Evolutionary conservation across 2,329 filamentous ascomycete genomes (phyloP), one percentile per base, ranked within the genome.

Genomic region (Ophiocordyceps robertsii): DNA sequence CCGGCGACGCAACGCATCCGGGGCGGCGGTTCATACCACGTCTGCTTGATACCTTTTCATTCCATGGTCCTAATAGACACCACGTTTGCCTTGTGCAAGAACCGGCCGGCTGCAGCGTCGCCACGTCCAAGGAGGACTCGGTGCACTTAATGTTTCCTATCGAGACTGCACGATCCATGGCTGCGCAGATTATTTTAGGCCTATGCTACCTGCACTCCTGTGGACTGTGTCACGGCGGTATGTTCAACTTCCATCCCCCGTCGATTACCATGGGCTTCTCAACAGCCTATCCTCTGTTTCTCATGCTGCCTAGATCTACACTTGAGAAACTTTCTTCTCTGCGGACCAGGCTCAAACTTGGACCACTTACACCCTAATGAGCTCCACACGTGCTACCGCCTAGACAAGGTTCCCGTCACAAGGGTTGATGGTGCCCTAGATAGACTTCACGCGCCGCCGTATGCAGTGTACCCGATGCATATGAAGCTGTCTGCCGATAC

Each of bases 291-390:
- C 35, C 35, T 5, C 35, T 16, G 19, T 17, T 16, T 12, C 35
- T 37, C 35, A 37, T 16, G 19, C 14, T 14, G 10, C 19, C n/a
- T 29, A 49, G 56, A 52, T 42, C 38, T 60, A 37, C 52, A 60
- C 40, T 30, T 47, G 8, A 55, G 55, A 41, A 62, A 61, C 43
- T 43, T 56, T 35, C 53, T 61, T 14, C 21, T 43, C 24, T n/a
- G 29, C 29, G n/a, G n/a, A n/a, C n/a, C n/a, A n/a, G 36, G 24
- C 19, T 36, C 36, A 29, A 47, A 37, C 24, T 7, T 43, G 29
- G 32, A 17, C 37, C 2, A 39, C 16, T n/a, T 38, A 16, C 44
- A 24, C 42, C 44, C 46, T 9, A 29, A 24, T 14, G 43, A 47
- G 35, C 38, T 53, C 10, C 45, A 42, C 40, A 29, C 33, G 19